These are phyloP conservation scores for Nitzschia sp. DNA, from an alignment of 108 stramenopile genomes.

Conservation along the genomic window DNA sequence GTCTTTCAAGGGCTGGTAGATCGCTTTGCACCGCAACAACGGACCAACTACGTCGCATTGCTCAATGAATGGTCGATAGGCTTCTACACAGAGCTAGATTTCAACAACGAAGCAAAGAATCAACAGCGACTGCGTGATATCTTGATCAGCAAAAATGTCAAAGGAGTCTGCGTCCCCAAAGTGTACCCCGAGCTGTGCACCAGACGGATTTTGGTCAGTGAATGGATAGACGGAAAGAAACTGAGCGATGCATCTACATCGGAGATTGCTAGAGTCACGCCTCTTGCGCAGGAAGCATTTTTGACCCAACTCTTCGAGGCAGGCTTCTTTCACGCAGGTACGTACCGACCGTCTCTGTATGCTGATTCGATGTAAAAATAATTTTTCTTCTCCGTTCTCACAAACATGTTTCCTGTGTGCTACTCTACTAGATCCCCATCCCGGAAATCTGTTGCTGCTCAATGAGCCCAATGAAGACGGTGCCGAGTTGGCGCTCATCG, in stretches of 20 bases:
- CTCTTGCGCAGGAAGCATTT: conserved; percentile 86
- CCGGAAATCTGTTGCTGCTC: conserved; percentile 71
- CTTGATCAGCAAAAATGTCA: conserved; percentile 59
- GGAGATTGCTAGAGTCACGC: conserved; percentile 68
- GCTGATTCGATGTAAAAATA: neutral
- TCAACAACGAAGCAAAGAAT: conserved; percentile 78
- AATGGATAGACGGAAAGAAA: conserved; percentile 90
- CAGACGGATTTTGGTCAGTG: conserved; percentile 73
- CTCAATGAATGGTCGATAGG: conserved; percentile 91
- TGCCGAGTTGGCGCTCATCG: conserved; percentile 74
- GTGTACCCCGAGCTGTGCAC: conserved; percentile 80
- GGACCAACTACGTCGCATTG: conserved; percentile 83
- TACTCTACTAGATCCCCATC: conserved; percentile 43
- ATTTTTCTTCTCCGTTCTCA: conserved; percentile 15
- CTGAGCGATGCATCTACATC: conserved; percentile 56
- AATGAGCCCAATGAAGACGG: conserved; percentile 70
- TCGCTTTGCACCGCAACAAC: conserved; percentile 88
- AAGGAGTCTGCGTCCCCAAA: conserved; percentile 78
- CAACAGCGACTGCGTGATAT: conserved; percentile 61
- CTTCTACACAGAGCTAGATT: conserved; percentile 86
- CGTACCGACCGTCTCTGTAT: too few species aligned
- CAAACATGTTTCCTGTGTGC: neutral
- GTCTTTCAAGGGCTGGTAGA: conserved; percentile 86
- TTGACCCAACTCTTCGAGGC: conserved; percentile 76
- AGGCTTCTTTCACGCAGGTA: conserved; percentile 49